Conservation (phyloP, 768 basidiomycete genomes). For the Mycena vitilis region DNA sequence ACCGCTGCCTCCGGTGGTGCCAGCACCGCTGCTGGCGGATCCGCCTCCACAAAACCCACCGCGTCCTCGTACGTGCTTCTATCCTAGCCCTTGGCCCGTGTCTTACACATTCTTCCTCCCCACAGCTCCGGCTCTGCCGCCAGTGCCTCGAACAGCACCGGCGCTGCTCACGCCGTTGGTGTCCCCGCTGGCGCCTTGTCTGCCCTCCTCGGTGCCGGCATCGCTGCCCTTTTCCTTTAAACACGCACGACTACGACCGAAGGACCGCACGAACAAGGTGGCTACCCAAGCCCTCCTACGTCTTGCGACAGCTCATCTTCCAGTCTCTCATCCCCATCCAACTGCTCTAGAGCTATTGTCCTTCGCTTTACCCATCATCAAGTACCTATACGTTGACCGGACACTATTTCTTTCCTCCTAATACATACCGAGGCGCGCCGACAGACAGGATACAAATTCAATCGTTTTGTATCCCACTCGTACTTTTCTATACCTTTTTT, state of each 20-base stretch:
- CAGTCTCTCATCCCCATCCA: constrained; percentile 8
- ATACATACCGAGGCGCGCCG: constrained; percentile 22
- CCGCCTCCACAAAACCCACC: constrained; percentile 25
- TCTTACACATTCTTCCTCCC: too few species aligned
- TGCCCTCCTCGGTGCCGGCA: constrained; percentile 51
- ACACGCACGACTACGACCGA: constrained; percentile 14
- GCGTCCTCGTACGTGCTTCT: constrained; percentile 8
- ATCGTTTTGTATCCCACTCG: constrained; percentile 10
- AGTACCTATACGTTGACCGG: constrained; percentile 32
- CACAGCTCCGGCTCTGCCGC: constrained; percentile 31
- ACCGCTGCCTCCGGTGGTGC: background rate
- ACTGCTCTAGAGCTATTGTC: constrained; percentile 34
- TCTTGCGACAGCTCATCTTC: constrained; percentile 18
- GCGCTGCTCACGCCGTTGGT: constrained; percentile 45
- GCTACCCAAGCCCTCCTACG: constrained; percentile 18
- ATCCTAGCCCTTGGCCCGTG: too few species aligned
- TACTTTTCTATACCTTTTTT: constrained; percentile 31
- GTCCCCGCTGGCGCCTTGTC: constrained; percentile 48
- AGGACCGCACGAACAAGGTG: constrained; percentile 34
- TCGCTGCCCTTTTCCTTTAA: constrained; percentile 58
- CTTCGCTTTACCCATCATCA: constrained; percentile 34
- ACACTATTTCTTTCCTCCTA: constrained; percentile 23
- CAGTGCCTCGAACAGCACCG: constrained; percentile 36
- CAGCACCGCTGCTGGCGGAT: constrained; percentile 24
- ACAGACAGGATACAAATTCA: constrained; percentile 14